Conservation (phyloP, 1,139 yeast species). For the Lodderomyces elongisporus region DNA sequence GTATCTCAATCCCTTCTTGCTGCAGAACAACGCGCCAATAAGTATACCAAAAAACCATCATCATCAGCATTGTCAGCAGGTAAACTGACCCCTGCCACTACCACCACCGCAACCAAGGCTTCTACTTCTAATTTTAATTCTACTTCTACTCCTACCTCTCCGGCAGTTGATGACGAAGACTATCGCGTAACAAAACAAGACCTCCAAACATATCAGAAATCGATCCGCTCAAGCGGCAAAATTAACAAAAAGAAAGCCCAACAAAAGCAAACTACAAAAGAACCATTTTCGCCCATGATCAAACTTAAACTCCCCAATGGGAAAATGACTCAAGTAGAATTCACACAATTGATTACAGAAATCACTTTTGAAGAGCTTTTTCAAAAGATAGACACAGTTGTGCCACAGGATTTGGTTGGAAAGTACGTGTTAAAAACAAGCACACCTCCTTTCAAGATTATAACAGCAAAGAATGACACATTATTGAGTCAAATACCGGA, state of each 20-base stretch:
- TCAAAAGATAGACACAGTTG: constrained; percentile 31
- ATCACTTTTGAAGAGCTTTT: constrained; percentile 41
- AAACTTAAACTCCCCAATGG: constrained; percentile 54
- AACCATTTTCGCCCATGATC: constrained; percentile 30
- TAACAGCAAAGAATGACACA: too few relatives aligned
- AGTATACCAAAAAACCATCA: too few relatives aligned
- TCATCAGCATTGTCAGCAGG: too few relatives aligned
- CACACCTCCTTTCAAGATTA: constrained; percentile 49
- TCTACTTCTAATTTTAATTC: too few relatives aligned
- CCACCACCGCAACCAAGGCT: too few relatives aligned
- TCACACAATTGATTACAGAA: constrained; percentile 25
- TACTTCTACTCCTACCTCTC: too few relatives aligned
- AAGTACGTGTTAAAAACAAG: constrained; percentile 32
- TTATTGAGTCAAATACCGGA: too few relatives aligned
- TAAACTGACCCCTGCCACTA: too few relatives aligned
- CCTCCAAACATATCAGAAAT: constrained; percentile 48
- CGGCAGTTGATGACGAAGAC: too few relatives aligned
- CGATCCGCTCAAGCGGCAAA: constrained; percentile 37
- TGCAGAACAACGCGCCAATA: too few relatives aligned
- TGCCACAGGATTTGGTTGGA: constrained; percentile 32
- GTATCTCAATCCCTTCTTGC: too few relatives aligned
- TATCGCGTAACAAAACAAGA: constrained; percentile 50
- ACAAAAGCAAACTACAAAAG: constrained; percentile 3
- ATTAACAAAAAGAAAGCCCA: constrained; percentile 11
- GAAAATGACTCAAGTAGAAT: constrained; percentile 43